A percentile compares a stretch with the other conserved stretches of the same genome.
Evolutionary conservation across 192 early-diverging fungal species (phyloP).

Genomic region (Spinellus fusiger): DNA sequence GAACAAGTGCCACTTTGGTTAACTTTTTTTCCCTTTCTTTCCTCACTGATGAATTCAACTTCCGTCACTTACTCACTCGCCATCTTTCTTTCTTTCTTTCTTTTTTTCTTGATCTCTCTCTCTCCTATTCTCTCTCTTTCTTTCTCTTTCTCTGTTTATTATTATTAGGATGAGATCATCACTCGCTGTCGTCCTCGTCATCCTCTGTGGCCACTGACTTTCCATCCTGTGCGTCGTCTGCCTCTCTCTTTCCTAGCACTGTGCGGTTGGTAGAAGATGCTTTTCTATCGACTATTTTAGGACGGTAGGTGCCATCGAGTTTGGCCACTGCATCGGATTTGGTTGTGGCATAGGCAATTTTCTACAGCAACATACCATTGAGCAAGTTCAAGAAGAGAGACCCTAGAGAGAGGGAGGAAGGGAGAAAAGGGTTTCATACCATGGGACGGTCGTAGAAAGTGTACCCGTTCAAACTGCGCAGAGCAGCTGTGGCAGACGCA

Average conservation of each 20-base stretch:
- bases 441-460: constrained; percentile 76
- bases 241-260: constrained; percentile 14
- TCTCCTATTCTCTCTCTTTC: not conserved
- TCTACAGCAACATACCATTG: constrained; percentile 33
- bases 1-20: too few relatives aligned
- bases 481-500: constrained; percentile 76
- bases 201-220: constrained; percentile 12
- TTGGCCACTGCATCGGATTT: constrained; percentile 71
- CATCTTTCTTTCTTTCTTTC: too few relatives aligned
- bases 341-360: constrained; percentile 67
- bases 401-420: constrained; percentile 12
- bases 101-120: too few relatives aligned
- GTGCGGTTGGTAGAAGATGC: not conserved
- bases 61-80: too few relatives aligned
- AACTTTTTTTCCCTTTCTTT: not conserved
- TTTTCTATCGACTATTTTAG: constrained; percentile 14
- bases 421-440: constrained; percentile 42
- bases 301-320: constrained; percentile 53
- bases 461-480: constrained; percentile 85
- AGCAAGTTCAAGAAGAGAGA: not conserved
- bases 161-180: not conserved
- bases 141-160: not conserved
- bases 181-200: constrained; percentile 19
- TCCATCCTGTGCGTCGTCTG: constrained; percentile 9
- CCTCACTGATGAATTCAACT: not conserved